Base-by-base conservation (phyloP, 345 rosid species). In the Eucalyptus tenuipes region DNA sequence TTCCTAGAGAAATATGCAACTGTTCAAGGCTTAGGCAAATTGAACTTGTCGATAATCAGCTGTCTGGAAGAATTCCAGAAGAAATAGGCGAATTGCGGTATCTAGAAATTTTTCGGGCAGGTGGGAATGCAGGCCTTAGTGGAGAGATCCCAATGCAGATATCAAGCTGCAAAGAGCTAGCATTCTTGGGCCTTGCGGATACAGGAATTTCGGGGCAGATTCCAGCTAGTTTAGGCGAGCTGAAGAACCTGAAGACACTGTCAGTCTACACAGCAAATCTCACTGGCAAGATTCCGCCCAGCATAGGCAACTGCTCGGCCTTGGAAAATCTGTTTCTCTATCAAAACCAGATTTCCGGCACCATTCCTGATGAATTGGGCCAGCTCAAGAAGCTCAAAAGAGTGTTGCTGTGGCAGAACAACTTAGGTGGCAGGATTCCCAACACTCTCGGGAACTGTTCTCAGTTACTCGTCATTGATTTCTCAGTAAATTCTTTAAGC, bases 251-350 rank as follows among this genome's bases (percentile, higher is more conserved):
- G 45, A 88, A 87, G 89, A 94, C 96, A 17, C 92, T 95, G 50
- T 94, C 96, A 29, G 90, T 93, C 71, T 95, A 95, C 89, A 95
- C 96, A 48, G 92, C 95, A 85, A 93, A 93, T 49, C 94, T 95
- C 85, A 89, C 93, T 11, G 98, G 96, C 29, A 31, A 88, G 64
- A 94, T 95, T 71, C 98, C 98, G 29, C 55, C 88, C 49, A 93
- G 94, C 87, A 89, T 95, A 47, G 92, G 96, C 16, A 93, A 95
- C 88, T 94, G 95, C 90, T 89, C 96, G 10, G 92, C 90, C 40
- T 90, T 95, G 45, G 95, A 94, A 89, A 84, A 94, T 49, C 90
- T 95, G 86, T 95, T 94, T 89, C 90, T 95, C 52, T 95, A 95
- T 88, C 94, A 91, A 86, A 95, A 94, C 90, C 91, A 91, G 88